Percentiles rank a stretch among this genome's conserved stretches.
Conservation (phyloP, 106 monocot genomes). For the Hemerocallis citrina region DNA sequence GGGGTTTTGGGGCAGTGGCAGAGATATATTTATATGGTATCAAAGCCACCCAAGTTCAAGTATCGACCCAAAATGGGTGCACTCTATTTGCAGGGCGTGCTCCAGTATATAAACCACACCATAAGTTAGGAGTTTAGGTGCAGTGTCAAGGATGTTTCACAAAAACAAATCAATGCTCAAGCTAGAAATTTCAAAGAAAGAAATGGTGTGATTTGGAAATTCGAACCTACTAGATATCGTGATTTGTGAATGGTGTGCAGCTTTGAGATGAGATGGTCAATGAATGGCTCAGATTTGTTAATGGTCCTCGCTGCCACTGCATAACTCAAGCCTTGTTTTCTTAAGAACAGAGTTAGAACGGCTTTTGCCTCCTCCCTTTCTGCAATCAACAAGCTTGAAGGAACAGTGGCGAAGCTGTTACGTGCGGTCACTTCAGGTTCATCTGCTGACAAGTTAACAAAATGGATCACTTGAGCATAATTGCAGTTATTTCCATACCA, state of each 20-base stretch:
- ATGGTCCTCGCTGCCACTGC: conserved; percentile 70
- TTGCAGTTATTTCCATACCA: not conserved
- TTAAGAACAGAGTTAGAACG: conserved; percentile 68
- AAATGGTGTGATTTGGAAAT: conserved; percentile 14
- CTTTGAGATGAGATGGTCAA: conserved; percentile 84
- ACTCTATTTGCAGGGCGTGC: no score
- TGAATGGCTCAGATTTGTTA: conserved; percentile 82
- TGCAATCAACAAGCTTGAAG: conserved; percentile 61
- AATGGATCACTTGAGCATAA: not conserved
- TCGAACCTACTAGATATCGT: conserved; percentile 93
- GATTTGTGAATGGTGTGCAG: conserved; percentile 76
- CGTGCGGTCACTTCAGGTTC: conserved; percentile 23
- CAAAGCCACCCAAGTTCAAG: no score
- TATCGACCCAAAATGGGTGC: no score
- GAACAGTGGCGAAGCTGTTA: conserved; percentile 30
- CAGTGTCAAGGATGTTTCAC: not conserved
- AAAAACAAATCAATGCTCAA: not conserved
- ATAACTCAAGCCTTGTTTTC: conserved; percentile 81
- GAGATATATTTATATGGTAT: no score
- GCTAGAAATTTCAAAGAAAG: not conserved
- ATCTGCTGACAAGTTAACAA: conserved; percentile 18
- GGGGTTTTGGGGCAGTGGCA: no score
- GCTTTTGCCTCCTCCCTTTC: conserved; percentile 98
- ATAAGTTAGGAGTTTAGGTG: no score
- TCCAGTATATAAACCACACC: no score